Evolutionary conservation across 2,329 filamentous ascomycete genomes (phyloP), one percentile per base, ranked within the genome.

Genomic region (Colletotrichum falcatum): DNA sequence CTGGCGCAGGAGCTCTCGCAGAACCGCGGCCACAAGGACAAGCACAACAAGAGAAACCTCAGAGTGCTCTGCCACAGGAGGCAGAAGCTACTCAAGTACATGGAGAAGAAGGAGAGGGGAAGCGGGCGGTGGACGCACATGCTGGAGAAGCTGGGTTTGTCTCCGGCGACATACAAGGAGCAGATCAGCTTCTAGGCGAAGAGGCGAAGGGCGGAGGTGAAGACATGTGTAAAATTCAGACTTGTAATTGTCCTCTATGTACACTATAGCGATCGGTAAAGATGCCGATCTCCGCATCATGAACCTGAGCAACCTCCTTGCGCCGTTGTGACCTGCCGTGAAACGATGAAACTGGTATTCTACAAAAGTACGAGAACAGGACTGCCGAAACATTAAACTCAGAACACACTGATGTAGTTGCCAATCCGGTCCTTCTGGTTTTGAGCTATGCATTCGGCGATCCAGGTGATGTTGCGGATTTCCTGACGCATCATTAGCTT

Each of bases 391-490:
- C 53, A 62, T 44, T 16, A 63, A 68, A 54, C 14, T 71, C 83
- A 97, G 83, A 99, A 97, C 73, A 98, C 96, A 83, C 94, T 97
- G 81, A 99, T 99, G 83, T 97, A 99, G 84, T 98, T 99, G 76
- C 94, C 93, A 80, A 99, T 98, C 79, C 96, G 90, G 83, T 99
- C 96, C 86, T 99, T 99, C 84, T 99, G 96, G 86, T 97, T 98
- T 84, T 99, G 96, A 66, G 96, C 96, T 88, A 99, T 99, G 84
- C 96, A 99, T 83, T 99, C 96, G 28, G 96, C 92, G 81, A 99
- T 99, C 96, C 96, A 99, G 61, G 96, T 98, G 78, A 99, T 97
- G 83, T 99, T 99, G 74, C 96, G 93, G 77, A 98, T 98, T 92
- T 99, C 96, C 95, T 98, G 73, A 33, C 42, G n/a, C 5, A 9